These are phyloP conservation scores for Plantago major DNA, from an alignment of 257 asterid genomes.

Conservation along the genomic window DNA sequence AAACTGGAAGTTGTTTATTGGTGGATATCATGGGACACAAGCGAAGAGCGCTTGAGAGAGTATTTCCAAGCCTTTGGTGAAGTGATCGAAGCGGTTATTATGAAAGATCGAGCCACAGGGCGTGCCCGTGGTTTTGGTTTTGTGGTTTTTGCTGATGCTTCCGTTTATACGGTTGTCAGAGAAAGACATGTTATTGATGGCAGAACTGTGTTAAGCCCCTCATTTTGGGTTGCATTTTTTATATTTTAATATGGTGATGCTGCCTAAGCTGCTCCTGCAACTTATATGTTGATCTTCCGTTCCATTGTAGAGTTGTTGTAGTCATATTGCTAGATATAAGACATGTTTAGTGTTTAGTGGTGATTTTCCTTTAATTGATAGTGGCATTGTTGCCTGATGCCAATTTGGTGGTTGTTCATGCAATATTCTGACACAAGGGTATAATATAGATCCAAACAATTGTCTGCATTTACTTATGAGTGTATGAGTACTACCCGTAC, in stretches of 20 bases:
- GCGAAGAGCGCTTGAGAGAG: constrained; percentile 72
- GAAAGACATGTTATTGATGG: constrained; percentile 84
- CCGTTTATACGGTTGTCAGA: constrained; percentile 71
- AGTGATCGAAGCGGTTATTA: constrained; percentile 77
- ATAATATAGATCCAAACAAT: neutral
- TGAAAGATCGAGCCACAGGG: constrained; percentile 92
- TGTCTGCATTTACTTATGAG: too few relatives aligned
- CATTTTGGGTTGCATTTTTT: constrained; percentile 8
- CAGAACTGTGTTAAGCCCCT: constrained; percentile 57
- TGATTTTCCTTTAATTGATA: too few relatives aligned
- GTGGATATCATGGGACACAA: constrained; percentile 98
- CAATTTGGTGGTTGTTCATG: constrained; percentile 14
- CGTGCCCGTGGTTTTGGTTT: constrained; percentile 98
- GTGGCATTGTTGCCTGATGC: constrained; percentile 14
- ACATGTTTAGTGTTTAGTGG: too few relatives aligned
- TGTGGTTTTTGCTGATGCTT: constrained; percentile 75
- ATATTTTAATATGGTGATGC: neutral
- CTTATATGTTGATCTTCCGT: neutral
- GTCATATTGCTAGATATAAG: too few relatives aligned
- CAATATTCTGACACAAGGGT: neutral
- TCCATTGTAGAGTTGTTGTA: too few relatives aligned
- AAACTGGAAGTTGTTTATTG: constrained; percentile 71
- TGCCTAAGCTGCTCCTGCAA: neutral
- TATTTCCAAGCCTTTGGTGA: constrained; percentile 81
- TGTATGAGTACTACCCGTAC: neutral